A percentile compares a stretch with the other conserved stretches of the same genome.
Conservation (phyloP, 2,329 filamentous ascomycete species). For the Laburnicola sp. region DNA sequence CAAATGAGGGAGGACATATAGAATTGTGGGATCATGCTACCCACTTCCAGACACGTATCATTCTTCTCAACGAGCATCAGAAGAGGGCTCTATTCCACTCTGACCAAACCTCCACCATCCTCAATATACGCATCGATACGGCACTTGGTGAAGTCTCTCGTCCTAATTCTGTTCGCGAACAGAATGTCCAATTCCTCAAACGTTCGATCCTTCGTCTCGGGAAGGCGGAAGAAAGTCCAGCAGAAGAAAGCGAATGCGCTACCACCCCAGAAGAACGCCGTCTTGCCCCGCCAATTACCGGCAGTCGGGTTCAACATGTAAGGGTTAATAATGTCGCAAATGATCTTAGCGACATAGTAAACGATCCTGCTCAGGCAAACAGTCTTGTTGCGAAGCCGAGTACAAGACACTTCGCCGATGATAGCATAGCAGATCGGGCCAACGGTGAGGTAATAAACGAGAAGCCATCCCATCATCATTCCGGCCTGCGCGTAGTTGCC, state of each 20-base stretch:
- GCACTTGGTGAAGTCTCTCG: slow-evolving; percentile 20
- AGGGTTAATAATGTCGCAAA: slow-evolving; percentile 77
- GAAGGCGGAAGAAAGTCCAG: slow-evolving; percentile 76
- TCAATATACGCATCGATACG: slow-evolving; percentile 8
- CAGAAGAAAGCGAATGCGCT: slow-evolving; percentile 70
- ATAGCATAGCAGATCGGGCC: slow-evolving; percentile 87
- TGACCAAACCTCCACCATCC: too few relatives aligned
- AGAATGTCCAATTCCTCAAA: slow-evolving; percentile 82
- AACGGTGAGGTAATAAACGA: slow-evolving; percentile 80
- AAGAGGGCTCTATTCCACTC: too few relatives aligned
- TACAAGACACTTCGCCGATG: slow-evolving; percentile 77
- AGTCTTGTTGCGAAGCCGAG: slow-evolving; percentile 82
- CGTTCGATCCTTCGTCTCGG: slow-evolving; percentile 74
- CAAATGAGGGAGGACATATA: too few relatives aligned
- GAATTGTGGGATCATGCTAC: too few relatives aligned
- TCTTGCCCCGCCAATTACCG: slow-evolving; percentile 82
- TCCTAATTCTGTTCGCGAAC: slow-evolving; percentile 60
- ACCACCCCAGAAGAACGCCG: slow-evolving; percentile 85
- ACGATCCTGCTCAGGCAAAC: slow-evolving; percentile 77
- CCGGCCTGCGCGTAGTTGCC: slow-evolving; percentile 25
- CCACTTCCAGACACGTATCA: too few relatives aligned
- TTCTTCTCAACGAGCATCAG: too few relatives aligned
- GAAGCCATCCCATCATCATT: slow-evolving; percentile 44
- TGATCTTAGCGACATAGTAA: slow-evolving; percentile 66
- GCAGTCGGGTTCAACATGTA: slow-evolving; percentile 50